A percentile compares a stretch with the other conserved stretches of the same genome.
Conservation (phyloP, 108 stramenopile species). For the Schizochytrium sp. region DNA sequence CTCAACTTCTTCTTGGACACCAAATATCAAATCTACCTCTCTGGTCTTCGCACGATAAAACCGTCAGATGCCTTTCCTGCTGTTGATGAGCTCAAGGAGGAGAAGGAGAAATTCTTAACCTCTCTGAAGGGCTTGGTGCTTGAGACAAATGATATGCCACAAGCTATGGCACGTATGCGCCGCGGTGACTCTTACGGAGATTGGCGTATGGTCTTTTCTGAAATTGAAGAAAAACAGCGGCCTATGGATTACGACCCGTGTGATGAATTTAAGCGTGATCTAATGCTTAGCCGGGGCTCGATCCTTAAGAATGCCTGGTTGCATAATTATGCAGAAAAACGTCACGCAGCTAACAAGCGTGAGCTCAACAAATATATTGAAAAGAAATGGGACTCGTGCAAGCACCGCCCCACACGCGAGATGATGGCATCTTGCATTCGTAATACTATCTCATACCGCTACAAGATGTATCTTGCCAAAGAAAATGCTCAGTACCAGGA, state of each 20-base stretch:
- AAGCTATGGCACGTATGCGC: constrained; percentile 55
- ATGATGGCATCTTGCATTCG: constrained; percentile 58
- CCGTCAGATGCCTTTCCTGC: constrained; percentile 38
- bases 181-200: constrained; percentile 48
- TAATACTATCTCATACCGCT: constrained; percentile 60
- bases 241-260: constrained; percentile 35
- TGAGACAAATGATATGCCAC: constrained; percentile 42
- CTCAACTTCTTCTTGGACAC: constrained; percentile 42
- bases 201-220: constrained; percentile 56
- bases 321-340: constrained; percentile 60
- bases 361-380: constrained; percentile 61
- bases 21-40: constrained; percentile 19
- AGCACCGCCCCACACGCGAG: constrained; percentile 59
- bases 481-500: constrained; percentile 60
- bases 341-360: constrained; percentile 56
- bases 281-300: constrained; percentile 8
- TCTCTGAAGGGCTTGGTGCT: constrained; percentile 35
- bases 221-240: constrained; percentile 48
- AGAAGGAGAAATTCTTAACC: constrained; percentile 38
- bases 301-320: constrained; percentile 53
- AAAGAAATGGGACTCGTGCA: constrained; percentile 56
- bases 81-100: constrained; percentile 60
- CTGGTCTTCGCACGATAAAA: background rate
- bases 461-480: constrained; percentile 59
- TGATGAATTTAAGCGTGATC: constrained; percentile 46